phyloP scores from a whole-genome alignment of 1,284 basidiomycete genomes.

The Quambalaria eucalypti region DNA sequence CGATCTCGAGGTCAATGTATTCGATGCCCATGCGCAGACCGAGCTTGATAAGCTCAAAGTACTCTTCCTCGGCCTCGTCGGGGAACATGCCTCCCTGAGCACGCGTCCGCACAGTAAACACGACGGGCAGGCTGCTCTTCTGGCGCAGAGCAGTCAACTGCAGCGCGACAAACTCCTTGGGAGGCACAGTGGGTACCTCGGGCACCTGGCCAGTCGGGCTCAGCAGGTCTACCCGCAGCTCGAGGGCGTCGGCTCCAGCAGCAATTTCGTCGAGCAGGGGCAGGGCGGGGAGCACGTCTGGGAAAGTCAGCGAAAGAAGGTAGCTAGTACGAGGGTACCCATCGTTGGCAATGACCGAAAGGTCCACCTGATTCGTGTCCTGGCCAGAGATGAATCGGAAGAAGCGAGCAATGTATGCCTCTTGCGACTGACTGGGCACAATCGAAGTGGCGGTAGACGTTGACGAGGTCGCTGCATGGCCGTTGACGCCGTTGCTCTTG shows the following conservation, averaged over 20 bases:
- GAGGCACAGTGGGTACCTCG: slow-evolving; percentile 57
- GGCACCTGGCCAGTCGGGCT: slow-evolving; percentile 52
- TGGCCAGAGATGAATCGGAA: slow-evolving; percentile 79
- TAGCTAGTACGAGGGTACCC: slow-evolving; percentile 54
- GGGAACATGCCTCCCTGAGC: slow-evolving; percentile 89
- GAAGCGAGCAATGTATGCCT: slow-evolving; percentile 56
- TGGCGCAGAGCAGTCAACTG: slow-evolving; percentile 75
- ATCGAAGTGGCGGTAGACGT: slow-evolving; percentile 27
- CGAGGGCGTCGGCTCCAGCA: slow-evolving; percentile 81
- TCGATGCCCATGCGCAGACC: slow-evolving; percentile 78
- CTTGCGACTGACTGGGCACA: slow-evolving; percentile 3
- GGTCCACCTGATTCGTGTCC: slow-evolving; percentile 59
- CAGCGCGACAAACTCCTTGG: slow-evolving; percentile 64
- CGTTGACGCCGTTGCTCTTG: slow-evolving; percentile 1
- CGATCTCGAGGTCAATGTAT: slow-evolving; percentile 85
- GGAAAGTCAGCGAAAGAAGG: slow-evolving; percentile 86
- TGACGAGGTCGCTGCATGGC: slow-evolving; percentile 22
- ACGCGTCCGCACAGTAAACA: slow-evolving; percentile 80
- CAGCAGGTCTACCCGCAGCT: slow-evolving; percentile 85
- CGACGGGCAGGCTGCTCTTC: slow-evolving; percentile 70
- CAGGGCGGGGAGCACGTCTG: slow-evolving; percentile 68
- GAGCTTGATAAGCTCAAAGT: slow-evolving; percentile 67
- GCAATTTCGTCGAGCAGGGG: slow-evolving; percentile 63
- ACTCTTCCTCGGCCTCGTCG: slow-evolving; percentile 64
- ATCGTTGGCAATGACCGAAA: slow-evolving; percentile 45